Conservation (phyloP, 352 stramenopile genomes). For the Phytophthora citrophthora region DNA sequence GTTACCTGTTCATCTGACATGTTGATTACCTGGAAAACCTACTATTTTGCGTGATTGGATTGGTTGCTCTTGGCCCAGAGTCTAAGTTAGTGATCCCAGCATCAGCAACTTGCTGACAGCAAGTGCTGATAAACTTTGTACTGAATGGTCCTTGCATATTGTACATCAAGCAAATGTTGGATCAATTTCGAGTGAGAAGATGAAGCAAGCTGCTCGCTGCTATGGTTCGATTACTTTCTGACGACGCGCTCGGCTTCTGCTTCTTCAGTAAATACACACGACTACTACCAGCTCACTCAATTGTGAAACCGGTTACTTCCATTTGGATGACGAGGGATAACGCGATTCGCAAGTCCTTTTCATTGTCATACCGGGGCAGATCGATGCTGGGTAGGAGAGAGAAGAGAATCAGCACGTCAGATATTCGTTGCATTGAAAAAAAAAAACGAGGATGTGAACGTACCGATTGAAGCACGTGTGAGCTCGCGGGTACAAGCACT, state of each 20-base stretch:
- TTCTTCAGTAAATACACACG: constrained; percentile 39
- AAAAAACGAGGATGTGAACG: constrained; percentile 7
- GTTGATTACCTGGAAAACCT: too few species aligned
- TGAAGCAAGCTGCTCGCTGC: constrained; percentile 29
- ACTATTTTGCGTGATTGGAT: too few species aligned
- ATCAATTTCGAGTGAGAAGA: constrained; percentile 4
- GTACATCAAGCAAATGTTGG: too few species aligned
- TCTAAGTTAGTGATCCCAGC: too few species aligned
- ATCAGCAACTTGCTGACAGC: too few species aligned
- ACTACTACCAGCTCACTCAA: constrained; percentile 60
- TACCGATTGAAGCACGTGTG: constrained; percentile 91
- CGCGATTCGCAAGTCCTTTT: constrained; percentile 81
- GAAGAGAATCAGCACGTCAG: constrained; percentile 13
- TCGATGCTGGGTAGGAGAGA: constrained; percentile 57
- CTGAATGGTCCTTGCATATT: too few species aligned
- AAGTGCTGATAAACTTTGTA: too few species aligned
- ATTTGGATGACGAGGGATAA: constrained; percentile 88
- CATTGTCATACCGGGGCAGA: constrained; percentile 72
- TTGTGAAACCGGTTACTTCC: constrained; percentile 88
- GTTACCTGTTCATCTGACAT: too few species aligned
- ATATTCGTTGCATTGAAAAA: background rate
- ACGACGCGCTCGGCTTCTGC: constrained; percentile 17
- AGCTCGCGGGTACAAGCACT: constrained; percentile 83
- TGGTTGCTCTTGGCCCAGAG: too few species aligned
- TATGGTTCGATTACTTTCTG: constrained; percentile 34